phyloP scores from a whole-genome alignment of 2,329 filamentous ascomycete genomes.

The Scopulariopsis brevicaulis region DNA sequence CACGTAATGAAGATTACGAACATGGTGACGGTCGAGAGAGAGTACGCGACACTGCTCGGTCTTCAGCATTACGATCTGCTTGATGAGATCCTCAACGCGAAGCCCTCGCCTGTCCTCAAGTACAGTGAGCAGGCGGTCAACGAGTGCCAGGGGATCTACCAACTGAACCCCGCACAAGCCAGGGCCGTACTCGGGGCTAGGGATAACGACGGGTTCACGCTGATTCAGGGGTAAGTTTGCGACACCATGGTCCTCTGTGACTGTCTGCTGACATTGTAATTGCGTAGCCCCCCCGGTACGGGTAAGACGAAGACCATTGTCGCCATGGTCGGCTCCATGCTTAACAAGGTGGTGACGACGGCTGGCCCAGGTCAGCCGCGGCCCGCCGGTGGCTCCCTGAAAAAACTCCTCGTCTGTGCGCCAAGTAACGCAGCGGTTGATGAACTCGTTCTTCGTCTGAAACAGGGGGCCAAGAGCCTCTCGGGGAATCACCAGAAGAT shows the following conservation, averaged over 20 bases:
- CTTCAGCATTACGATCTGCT: constrained; percentile 93
- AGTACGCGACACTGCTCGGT: constrained; percentile 84
- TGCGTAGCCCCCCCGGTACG: constrained; percentile 70
- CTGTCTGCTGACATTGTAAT: neutral
- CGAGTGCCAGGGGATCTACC: constrained; percentile 63
- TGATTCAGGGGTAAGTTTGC: constrained; percentile 68
- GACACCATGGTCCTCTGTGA: neutral
- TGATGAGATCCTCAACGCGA: constrained; percentile 79
- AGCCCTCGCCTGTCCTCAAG: constrained; percentile 76
- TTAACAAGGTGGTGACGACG: constrained; percentile 43
- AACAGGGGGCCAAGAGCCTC: constrained; percentile 70
- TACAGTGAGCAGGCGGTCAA: constrained; percentile 66
- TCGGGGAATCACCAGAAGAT: constrained; percentile 64
- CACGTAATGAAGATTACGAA: constrained; percentile 78
- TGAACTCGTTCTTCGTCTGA: constrained; percentile 86
- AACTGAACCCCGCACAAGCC: constrained; percentile 79
- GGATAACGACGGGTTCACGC: constrained; percentile 92
- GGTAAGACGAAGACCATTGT: constrained; percentile 98
- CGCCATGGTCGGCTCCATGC: constrained; percentile 82
- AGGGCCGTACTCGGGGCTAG: constrained; percentile 84
- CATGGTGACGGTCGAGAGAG: constrained; percentile 87
- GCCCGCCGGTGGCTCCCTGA: constrained; percentile 20
- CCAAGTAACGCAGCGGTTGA: constrained; percentile 97
- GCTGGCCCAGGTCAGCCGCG: neutral
- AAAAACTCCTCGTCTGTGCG: constrained; percentile 93